Conservation (phyloP, 768 basidiomycete species). For the Boletus sensibilis region DNA sequence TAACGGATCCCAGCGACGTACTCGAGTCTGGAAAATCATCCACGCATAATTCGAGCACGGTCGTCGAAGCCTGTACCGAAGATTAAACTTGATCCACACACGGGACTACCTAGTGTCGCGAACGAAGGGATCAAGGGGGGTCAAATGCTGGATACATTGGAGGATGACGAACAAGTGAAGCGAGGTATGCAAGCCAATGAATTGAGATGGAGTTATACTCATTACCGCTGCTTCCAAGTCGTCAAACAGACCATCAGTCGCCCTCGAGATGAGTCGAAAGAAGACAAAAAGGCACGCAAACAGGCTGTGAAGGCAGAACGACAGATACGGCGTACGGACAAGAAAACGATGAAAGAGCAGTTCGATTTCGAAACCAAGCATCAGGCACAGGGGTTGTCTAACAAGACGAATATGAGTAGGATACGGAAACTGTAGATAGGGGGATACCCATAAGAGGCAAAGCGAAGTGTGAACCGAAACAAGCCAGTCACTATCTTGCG, state of each 20-base stretch:
- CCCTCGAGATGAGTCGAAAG: constrained; percentile 71
- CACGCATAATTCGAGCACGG: constrained; percentile 75
- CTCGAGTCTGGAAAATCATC: constrained; percentile 97
- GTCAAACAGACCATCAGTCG: constrained; percentile 57
- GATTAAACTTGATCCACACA: constrained; percentile 72
- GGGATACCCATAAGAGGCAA: constrained; percentile 14
- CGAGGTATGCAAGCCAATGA: constrained; percentile 25
- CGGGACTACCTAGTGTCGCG: constrained; percentile 65
- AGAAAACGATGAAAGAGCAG: constrained; percentile 62
- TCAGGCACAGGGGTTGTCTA: constrained; percentile 49
- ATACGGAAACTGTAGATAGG: constrained; percentile 21
- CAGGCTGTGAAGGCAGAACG: constrained; percentile 64
- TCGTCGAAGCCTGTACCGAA: constrained; percentile 53
- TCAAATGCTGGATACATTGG: constrained; percentile 14
- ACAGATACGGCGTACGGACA: constrained; percentile 62
- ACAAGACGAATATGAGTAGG: constrained; percentile 38
- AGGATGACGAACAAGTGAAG: constrained; percentile 30
- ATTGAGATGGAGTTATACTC: neutral
- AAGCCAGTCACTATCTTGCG: constrained; percentile 2
- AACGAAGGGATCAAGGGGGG: constrained; percentile 20
- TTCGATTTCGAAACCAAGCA: constrained; percentile 63
- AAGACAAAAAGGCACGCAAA: constrained; percentile 73
- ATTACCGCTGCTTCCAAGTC: constrained; percentile 1
- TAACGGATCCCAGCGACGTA: constrained; percentile 70
- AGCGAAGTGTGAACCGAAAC: constrained; percentile 4